Evolutionary conservation across 140 eudicot species (phyloP).

Genomic region (Oenanthe javanica): DNA sequence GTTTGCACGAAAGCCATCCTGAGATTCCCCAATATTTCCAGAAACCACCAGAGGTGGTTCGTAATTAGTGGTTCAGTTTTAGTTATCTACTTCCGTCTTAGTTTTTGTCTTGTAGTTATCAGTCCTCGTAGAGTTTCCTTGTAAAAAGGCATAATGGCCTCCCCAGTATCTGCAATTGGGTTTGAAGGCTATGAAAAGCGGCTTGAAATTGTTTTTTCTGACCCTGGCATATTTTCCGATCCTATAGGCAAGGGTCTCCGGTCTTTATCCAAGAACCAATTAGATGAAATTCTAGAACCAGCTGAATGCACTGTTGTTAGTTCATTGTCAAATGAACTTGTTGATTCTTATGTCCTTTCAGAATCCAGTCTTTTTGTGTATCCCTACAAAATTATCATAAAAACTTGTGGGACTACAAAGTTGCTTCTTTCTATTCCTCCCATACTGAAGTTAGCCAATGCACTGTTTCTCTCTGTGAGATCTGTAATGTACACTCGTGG

Average conservation of each 20-base stretch:
- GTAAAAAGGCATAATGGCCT: slow-evolving; percentile 36
- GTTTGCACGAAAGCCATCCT: slow-evolving; percentile 87
- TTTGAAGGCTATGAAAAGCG: slow-evolving; percentile 92
- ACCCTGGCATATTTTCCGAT: slow-evolving; percentile 43
- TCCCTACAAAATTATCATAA: slow-evolving; percentile 61
- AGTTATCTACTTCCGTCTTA: neutral
- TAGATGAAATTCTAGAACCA: slow-evolving; percentile 58
- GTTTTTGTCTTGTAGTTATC: slow-evolving; percentile 1
- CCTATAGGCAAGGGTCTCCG: slow-evolving; percentile 51
- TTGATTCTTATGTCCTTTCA: slow-evolving; percentile 67
- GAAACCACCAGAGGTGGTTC: slow-evolving; percentile 27
- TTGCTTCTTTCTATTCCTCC: slow-evolving; percentile 75
- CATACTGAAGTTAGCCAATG: slow-evolving; percentile 44
- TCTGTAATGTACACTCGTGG: slow-evolving; percentile 80
- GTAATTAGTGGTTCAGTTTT: slow-evolving; percentile 9
- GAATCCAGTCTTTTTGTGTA: slow-evolving; percentile 47
- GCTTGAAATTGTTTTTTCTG: slow-evolving; percentile 57
- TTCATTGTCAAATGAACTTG: slow-evolving; percentile 45
- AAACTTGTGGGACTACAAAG: slow-evolving; percentile 91
- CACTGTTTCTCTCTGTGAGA: slow-evolving; percentile 39
- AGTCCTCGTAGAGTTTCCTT: slow-evolving; percentile 12
- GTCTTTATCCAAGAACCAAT: slow-evolving; percentile 47
- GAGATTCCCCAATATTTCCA: slow-evolving; percentile 23
- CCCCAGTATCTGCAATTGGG: slow-evolving; percentile 58
- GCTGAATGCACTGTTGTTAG: slow-evolving; percentile 86